Base-by-base conservation (phyloP, 1,139 yeast species). In the Magnusiomyces starmeri region DNA sequence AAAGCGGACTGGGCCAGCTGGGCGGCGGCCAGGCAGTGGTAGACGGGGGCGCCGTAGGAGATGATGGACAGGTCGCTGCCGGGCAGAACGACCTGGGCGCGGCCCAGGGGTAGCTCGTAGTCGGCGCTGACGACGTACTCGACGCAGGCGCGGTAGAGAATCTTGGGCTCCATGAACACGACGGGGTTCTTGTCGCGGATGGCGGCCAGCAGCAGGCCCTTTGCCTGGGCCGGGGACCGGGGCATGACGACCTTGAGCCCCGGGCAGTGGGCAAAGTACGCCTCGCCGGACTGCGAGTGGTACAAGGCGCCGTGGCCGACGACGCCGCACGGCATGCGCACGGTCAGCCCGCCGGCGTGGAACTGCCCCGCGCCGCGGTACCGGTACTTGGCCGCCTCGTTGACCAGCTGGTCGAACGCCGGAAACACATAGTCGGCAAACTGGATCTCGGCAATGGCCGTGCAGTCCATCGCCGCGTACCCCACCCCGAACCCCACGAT, bases 361-460 rank as follows among this genome's bases (percentile, higher is more conserved):
- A 57, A 67, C 21, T 57, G 53, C n/a, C 60, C 46, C 8, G 58
- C 63, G 1, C 66, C 60, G 9, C 71, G 57, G 56, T 65, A 67
- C 8, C 71, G 60, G 55, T 64, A 65, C 54, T 67, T 68, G 18
- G 71, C 70, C 3, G 71, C 71, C 53, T 68, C 71, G 49, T 66
- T 68, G 43, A 68, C 70, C 44, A 68, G 62, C 57, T 68, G 71
- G 54, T 68, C 71, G 57, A 68, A 68, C 1, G 71, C 71, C 3
- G 71, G 71, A 53, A 65, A 68, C 10, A 68, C 71, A 50, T 68
- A 68, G 51, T 68, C 71, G 7, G 71, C 70, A 56, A 68, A 68
- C 56, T 68, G 71, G 51, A 68, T 59, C 52, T 68, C 71, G 6
- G 71, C 71, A 53, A 68, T 65, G n/a, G 70, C 71, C 6, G 70